phyloP scores from a whole-genome alignment of 345 rosid genomes.

The Gossypium bickii region DNA sequence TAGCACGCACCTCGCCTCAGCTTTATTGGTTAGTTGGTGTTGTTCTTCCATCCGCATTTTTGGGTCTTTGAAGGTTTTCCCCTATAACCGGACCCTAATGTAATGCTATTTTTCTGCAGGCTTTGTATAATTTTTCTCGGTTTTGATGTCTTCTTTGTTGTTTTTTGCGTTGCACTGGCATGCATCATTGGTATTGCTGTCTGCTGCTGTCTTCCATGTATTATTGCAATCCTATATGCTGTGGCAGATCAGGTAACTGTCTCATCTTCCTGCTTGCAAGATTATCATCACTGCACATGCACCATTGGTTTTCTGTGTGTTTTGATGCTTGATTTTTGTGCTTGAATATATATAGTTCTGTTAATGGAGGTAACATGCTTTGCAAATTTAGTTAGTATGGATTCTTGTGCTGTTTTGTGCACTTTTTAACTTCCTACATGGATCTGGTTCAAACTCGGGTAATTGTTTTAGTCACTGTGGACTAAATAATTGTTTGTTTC shows the following conservation, averaged over 20 bases:
- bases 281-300: neutral
- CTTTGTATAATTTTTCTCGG: slow-evolving; percentile 89
- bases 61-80: slow-evolving; percentile 3
- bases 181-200: slow-evolving; percentile 96
- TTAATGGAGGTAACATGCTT: neutral
- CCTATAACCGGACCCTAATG: slow-evolving; percentile 18
- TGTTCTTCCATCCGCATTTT: slow-evolving; percentile 6
- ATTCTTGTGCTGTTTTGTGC: neutral
- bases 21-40: slow-evolving; percentile 71
- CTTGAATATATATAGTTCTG: neutral
- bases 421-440: neutral
- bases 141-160: slow-evolving; percentile 95
- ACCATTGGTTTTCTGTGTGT: neutral
- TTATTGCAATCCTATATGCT: slow-evolving; percentile 91
- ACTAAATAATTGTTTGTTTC: neutral
- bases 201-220: slow-evolving; percentile 97
- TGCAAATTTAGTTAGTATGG: neutral
- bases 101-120: slow-evolving; percentile 45
- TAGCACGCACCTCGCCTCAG: slow-evolving; percentile 66
- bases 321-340: slow-evolving; percentile 7
- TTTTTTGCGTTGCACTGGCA: slow-evolving; percentile 91
- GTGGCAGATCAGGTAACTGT: slow-evolving; percentile 86
- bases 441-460: neutral
- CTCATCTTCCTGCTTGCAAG: neutral
- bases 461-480: neutral